Evolutionary conservation across 1,284 basidiomycete genomes (phyloP).

Genomic region (Butyriboletus appendiculatus): DNA sequence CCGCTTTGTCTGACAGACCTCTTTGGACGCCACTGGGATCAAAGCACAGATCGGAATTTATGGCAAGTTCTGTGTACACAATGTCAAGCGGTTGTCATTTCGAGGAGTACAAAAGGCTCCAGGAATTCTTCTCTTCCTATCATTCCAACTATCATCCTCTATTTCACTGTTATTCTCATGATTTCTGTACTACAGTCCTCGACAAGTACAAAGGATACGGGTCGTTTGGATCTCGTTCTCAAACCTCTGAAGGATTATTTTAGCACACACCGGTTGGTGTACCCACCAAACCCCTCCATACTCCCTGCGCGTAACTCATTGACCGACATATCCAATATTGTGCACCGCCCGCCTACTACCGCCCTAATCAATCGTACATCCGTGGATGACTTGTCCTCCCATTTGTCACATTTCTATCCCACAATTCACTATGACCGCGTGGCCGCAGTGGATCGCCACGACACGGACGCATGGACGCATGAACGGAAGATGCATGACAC

Average conservation of each 20-base stretch:
- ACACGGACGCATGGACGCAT: slow-evolving; percentile 26
- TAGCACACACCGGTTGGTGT: neutral
- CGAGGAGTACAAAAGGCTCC: slow-evolving; percentile 26
- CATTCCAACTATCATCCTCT: neutral
- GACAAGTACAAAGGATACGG: slow-evolving; percentile 1
- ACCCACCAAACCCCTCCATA: neutral
- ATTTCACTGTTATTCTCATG: slow-evolving; percentile 6
- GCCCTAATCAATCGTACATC: neutral
- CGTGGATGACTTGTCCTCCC: slow-evolving; percentile 1
- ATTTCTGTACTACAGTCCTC: slow-evolving; percentile 2
- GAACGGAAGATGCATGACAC: slow-evolving; percentile 13
- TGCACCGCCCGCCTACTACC: neutral
- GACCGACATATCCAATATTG: slow-evolving; percentile 9
- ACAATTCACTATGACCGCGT: slow-evolving; percentile 21
- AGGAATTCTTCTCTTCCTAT: neutral
- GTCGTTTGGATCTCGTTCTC: neutral
- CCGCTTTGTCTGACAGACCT: slow-evolving; percentile 24
- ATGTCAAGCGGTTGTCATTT: slow-evolving; percentile 9
- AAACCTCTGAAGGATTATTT: neutral
- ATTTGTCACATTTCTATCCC: slow-evolving; percentile 9
- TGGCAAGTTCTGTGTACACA: slow-evolving; percentile 4
- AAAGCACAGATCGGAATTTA: slow-evolving; percentile 14
- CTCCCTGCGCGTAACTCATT: slow-evolving; percentile 2
- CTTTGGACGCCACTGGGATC: slow-evolving; percentile 15
- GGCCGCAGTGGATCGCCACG: slow-evolving; percentile 28